Conservation (phyloP, 1,284 basidiomycete species). For the Caloboletus inedulis region DNA sequence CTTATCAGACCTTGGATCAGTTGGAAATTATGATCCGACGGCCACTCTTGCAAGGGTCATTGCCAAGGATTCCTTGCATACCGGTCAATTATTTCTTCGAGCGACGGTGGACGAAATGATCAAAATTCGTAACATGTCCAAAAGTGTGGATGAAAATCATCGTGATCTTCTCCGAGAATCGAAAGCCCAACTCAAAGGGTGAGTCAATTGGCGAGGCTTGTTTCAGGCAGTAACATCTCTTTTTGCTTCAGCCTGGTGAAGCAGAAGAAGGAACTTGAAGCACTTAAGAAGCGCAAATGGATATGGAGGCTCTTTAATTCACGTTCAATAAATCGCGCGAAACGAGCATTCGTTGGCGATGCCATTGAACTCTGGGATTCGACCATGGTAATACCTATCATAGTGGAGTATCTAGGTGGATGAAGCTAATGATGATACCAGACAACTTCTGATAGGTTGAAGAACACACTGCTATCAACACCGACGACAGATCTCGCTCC, state of each 20-base stretch:
- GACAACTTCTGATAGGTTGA: not conserved
- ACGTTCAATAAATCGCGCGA: not conserved
- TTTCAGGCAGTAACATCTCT: not conserved
- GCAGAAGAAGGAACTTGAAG: not conserved
- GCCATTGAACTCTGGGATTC: not conserved
- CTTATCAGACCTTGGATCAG: not conserved
- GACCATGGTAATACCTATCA: not conserved
- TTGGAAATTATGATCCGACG: not conserved
- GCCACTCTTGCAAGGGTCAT: not conserved
- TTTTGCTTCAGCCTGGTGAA: not conserved
- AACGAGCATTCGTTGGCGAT: not conserved
- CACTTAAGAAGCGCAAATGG: not conserved
- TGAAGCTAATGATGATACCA: not conserved
- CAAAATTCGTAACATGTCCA: not conserved
- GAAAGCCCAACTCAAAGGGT: not conserved
- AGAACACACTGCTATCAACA: not conserved
- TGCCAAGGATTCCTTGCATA: not conserved
- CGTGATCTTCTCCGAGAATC: not conserved
- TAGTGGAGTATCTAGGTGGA: not conserved
- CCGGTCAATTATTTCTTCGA: conserved; percentile 10
- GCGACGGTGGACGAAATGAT: conserved; percentile 11
- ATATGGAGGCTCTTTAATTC: not conserved
- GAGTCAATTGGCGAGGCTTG: not conserved
- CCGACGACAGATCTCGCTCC: not conserved
- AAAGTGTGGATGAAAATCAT: not conserved